A percentile compares a stretch with the other conserved stretches of the same genome.
These are phyloP conservation scores for Porcisia hertigi DNA, from an alignment of 208 protist genomes.

Conservation along the genomic window DNA sequence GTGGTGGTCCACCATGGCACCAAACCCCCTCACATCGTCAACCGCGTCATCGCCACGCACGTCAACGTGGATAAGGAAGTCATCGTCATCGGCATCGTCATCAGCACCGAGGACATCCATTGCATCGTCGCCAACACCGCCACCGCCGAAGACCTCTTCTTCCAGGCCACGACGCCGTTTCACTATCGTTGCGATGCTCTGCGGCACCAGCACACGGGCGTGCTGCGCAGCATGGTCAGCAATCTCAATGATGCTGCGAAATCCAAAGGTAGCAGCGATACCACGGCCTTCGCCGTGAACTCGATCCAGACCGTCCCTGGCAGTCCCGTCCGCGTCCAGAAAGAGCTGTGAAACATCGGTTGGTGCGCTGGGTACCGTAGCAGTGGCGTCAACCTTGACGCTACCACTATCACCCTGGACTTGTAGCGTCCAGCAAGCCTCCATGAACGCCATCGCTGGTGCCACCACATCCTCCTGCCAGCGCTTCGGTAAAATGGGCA, in stretches of 20 bases:
- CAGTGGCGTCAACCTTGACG: background rate
- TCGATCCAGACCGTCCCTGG: background rate
- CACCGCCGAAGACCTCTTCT: constrained; percentile 22
- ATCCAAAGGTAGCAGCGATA: constrained; percentile 59
- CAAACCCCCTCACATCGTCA: background rate
- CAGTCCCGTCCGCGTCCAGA: constrained; percentile 10
- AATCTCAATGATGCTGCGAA: constrained; percentile 61
- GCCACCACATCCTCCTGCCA: constrained; percentile 53
- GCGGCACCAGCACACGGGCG: constrained; percentile 49
- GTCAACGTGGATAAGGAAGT: constrained; percentile 69
- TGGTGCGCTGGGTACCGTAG: background rate
- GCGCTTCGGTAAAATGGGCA: constrained; percentile 47
- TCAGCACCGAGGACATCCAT: constrained; percentile 31
- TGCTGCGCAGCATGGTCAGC: constrained; percentile 39
- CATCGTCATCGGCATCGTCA: constrained; percentile 50
- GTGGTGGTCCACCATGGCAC: background rate
- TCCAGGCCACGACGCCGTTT: constrained; percentile 27
- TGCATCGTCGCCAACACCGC: constrained; percentile 12
- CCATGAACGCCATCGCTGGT: constrained; percentile 50
- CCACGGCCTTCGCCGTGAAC: constrained; percentile 36
- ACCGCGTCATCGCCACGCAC: constrained; percentile 34
- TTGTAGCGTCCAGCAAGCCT: constrained; percentile 39
- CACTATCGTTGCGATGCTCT: constrained; percentile 56
- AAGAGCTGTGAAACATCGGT: constrained; percentile 12
- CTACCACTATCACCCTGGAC: constrained; percentile 5